A percentile compares a stretch with the other conserved stretches of the same genome.
Evolutionary conservation across 2,329 filamentous ascomycete species (phyloP).

Genomic region (Pseudogymnoascus sp.): DNA sequence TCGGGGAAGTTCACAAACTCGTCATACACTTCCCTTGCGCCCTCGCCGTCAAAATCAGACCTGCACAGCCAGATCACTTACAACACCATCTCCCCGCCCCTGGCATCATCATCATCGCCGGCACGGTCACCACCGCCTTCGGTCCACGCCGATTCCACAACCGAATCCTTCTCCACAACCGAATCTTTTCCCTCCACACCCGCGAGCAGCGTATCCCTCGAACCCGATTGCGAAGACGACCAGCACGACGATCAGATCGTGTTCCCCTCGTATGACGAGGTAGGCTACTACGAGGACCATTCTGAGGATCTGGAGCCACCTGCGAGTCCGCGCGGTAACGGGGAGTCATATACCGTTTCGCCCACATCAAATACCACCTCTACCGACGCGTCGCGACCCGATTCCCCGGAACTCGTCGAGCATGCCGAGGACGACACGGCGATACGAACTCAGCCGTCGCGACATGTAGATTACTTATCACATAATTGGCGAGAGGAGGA

Average conservation of each 20-base stretch:
- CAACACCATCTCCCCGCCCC: conserved; percentile 19
- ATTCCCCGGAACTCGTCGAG: conserved; percentile 15
- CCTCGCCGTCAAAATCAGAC: conserved; percentile 36
- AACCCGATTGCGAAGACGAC: conserved; percentile 86
- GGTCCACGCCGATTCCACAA: conserved; percentile 40
- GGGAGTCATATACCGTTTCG: conserved; percentile 46
- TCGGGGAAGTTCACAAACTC: conserved; percentile 49
- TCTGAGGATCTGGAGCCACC: conserved; percentile 43
- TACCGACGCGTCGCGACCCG: conserved; percentile 39
- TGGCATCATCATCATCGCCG: conserved; percentile 36
- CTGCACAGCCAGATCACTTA: conserved; percentile 19
- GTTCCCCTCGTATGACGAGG: conserved; percentile 35
- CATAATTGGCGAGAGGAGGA: conserved; percentile 96
- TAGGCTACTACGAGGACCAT: conserved; percentile 22
- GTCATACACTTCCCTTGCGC: conserved; percentile 39
- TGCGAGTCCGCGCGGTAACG: conserved; percentile 52
- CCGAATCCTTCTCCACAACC: conserved; percentile 24
- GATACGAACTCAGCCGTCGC: conserved; percentile 54
- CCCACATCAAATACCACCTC: conserved; percentile 54
- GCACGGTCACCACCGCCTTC: conserved; percentile 48
- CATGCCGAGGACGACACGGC: conserved; percentile 42
- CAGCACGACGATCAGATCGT: conserved; percentile 77
- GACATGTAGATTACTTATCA: conserved; percentile 90
- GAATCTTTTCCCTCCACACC: conserved; percentile 55
- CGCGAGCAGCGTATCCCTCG: conserved; percentile 56